phyloP scores from a whole-genome alignment of 768 basidiomycete genomes.

The Dioszegia hungarica region DNA sequence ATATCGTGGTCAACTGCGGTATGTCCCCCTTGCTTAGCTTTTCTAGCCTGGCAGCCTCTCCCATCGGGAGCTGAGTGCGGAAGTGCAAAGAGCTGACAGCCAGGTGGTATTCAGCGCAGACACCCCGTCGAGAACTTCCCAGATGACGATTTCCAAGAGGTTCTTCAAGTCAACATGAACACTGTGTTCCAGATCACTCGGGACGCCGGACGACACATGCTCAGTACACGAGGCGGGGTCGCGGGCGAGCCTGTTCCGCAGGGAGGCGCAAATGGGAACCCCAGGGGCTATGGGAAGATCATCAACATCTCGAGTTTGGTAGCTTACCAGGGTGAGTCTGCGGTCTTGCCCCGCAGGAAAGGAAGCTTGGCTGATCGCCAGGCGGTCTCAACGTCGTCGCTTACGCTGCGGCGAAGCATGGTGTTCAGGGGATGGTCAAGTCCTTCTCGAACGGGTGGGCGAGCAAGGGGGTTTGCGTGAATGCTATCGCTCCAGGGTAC shows the following conservation, averaged over 20 bases:
- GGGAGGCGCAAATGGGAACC: constrained; percentile 39
- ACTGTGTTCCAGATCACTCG: constrained; percentile 77
- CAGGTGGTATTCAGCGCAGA: constrained; percentile 45
- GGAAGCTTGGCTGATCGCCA: not conserved
- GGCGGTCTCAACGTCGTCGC: constrained; percentile 71
- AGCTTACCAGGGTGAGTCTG: constrained; percentile 48
- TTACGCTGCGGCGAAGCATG: constrained; percentile 84
- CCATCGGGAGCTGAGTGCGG: constrained; percentile 53
- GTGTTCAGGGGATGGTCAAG: constrained; percentile 65
- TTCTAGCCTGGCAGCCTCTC: no score
- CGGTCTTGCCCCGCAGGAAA: not conserved
- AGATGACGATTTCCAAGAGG: constrained; percentile 68
- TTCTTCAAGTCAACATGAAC: constrained; percentile 80
- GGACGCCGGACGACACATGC: constrained; percentile 86
- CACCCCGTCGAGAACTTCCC: constrained; percentile 60
- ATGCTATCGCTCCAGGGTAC: constrained; percentile 82
- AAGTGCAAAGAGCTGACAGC: not conserved
- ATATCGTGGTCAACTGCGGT: constrained; percentile 67
- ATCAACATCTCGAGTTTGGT: constrained; percentile 61
- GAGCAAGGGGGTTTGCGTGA: constrained; percentile 77
- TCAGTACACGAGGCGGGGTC: constrained; percentile 54
- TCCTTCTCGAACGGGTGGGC: constrained; percentile 93
- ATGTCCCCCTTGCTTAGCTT: no score
- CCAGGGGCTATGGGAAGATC: constrained; percentile 60
- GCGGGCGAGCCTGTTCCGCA: constrained; percentile 39